Conservation (phyloP, 2,329 filamentous ascomycete species). For the Apiospora marii region DNA sequence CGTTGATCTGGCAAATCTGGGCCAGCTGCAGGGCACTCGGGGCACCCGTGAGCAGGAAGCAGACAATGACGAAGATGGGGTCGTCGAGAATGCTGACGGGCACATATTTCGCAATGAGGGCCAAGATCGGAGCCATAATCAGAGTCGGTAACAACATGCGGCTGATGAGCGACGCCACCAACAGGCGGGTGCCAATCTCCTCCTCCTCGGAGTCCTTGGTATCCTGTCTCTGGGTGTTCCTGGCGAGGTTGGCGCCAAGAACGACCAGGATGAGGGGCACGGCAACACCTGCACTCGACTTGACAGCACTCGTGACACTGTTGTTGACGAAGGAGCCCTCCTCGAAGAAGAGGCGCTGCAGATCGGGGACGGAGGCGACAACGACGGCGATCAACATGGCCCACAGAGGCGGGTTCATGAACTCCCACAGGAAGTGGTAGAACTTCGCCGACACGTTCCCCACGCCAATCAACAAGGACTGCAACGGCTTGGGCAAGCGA, state of each 20-base stretch:
- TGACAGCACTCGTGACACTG: slow-evolving; percentile 87
- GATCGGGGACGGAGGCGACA: slow-evolving; percentile 83
- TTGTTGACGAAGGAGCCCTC: slow-evolving; percentile 91
- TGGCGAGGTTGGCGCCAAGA: slow-evolving; percentile 90
- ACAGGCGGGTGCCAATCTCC: slow-evolving; percentile 73
- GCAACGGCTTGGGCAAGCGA: slow-evolving; percentile 52
- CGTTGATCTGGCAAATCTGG: slow-evolving; percentile 98
- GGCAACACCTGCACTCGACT: slow-evolving; percentile 86
- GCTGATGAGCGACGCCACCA: slow-evolving; percentile 84
- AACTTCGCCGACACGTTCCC: slow-evolving; percentile 53
- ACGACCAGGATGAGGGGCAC: slow-evolving; percentile 96
- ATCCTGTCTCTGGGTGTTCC: slow-evolving; percentile 81
- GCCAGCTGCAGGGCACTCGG: slow-evolving; percentile 93
- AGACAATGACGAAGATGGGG: slow-evolving; percentile 97
- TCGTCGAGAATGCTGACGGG: slow-evolving; percentile 95
- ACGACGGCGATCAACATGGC: slow-evolving; percentile 93
- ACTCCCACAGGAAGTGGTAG: slow-evolving; percentile 78
- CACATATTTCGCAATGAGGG: slow-evolving; percentile 86
- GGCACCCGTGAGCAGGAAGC: slow-evolving; percentile 93
- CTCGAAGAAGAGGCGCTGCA: slow-evolving; percentile 88
- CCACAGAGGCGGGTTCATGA: slow-evolving; percentile 99
- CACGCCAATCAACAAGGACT: slow-evolving; percentile 42
- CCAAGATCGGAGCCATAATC: slow-evolving; percentile 90
- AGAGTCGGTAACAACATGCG: slow-evolving; percentile 93
- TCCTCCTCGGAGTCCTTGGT: slow-evolving; percentile 75